Evolutionary conservation across 768 basidiomycete species (phyloP), one percentile per base, ranked within the genome.

Genomic region (Lentinula guzmanii): DNA sequence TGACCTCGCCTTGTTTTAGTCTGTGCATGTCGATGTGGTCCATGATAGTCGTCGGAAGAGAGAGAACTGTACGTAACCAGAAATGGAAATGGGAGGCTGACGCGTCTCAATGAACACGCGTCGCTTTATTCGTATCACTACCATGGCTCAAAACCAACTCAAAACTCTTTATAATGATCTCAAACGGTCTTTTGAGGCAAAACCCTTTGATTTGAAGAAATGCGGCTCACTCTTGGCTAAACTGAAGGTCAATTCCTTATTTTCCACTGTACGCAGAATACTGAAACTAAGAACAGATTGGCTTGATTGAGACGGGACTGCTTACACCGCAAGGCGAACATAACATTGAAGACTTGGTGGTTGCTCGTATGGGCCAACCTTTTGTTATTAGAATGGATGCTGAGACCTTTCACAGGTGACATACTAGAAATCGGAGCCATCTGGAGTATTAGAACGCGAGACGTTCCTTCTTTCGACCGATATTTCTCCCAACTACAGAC

Each of bases 381-480:
- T 18, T 2, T 52, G 42, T 53, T 18, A 55, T 15, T 52, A 33
- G 39, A 28, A 39, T 21, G 31, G 5, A 51, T 51, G 15, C 31
- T 48, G 7, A 50, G 7, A 7, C 33, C 31, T 24, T 31, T 42
- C 45, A 37, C 72, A 95, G 94, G 96, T 63, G 93, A 95, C 64
- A 91, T 97, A 62, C 87, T 99, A 62, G 96, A 98, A 78, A 88
- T 98, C 67, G 96, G 95, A 58, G 93, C 95, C 16, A 88, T 95
- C 78, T 91, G 91, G 80, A 94, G 95, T 64, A 90, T 98, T 72
- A 85, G 93, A 42, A 82, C 87, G 65, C 85, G 85, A 70, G 93
- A 96, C 71, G 84, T 95, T 21, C 90, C 95, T 58, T 90, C 93
- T 0, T 99, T 98, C 71, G 93, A 96, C 74, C 86, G 95, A 65